Conservation (phyloP, 1,139 yeast species). For the Nakaseomyces bracarensis region DNA sequence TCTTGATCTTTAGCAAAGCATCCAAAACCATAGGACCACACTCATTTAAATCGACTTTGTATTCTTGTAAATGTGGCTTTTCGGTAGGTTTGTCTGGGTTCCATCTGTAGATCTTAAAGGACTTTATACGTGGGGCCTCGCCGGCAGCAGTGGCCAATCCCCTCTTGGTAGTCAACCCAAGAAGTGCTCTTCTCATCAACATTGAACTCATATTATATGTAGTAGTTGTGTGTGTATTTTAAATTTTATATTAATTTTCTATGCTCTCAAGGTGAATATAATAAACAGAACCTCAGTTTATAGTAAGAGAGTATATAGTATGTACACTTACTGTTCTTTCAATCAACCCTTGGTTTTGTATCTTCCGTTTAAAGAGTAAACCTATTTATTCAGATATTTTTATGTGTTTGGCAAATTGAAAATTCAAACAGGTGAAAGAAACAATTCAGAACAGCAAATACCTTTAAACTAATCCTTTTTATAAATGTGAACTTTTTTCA, state of each 20-base stretch:
- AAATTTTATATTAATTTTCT: background rate
- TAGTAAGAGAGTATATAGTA: too few species aligned
- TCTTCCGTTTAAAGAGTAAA: too few species aligned
- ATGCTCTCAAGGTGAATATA: too few species aligned
- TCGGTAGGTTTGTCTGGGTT: constrained; percentile 93
- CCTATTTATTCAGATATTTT: too few species aligned
- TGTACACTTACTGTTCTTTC: too few species aligned
- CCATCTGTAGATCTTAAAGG: constrained; percentile 95
- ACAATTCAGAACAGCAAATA: too few species aligned
- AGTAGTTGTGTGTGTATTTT: background rate
- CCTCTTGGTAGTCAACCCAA: constrained; percentile 13
- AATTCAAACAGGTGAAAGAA: too few species aligned
- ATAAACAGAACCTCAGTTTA: too few species aligned
- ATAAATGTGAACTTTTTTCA: background rate
- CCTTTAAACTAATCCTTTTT: background rate
- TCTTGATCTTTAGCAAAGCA: constrained; percentile 87
- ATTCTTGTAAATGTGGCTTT: constrained; percentile 80
- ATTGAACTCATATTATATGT: constrained; percentile 3
- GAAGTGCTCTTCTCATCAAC: background rate
- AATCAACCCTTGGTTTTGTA: too few species aligned
- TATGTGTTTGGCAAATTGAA: too few species aligned
- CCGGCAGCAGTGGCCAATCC: constrained; percentile 26
- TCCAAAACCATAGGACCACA: constrained; percentile 99
- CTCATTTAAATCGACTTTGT: constrained; percentile 74
- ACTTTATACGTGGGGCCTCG: constrained; percentile 54